Evolutionary conservation across 805 yeast species (phyloP).

Genomic region (Hanseniaspora singularis): DNA sequence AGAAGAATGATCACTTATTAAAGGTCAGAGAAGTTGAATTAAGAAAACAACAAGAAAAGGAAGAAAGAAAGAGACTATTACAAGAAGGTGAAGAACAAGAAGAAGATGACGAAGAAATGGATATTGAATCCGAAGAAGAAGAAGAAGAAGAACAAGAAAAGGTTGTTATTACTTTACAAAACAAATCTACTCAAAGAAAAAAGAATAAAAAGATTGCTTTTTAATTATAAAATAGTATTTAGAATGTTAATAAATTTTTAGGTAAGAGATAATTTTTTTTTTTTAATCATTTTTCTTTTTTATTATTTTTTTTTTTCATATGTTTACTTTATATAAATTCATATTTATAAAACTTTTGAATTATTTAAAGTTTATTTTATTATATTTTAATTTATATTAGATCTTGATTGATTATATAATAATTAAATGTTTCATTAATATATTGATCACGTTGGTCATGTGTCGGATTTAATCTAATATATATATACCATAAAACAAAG

Average conservation of each 20-base stretch:
- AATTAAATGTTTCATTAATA: too few relatives aligned
- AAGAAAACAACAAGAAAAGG: conserved; percentile 60
- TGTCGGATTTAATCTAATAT: too few relatives aligned
- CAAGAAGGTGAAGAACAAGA: conserved; percentile 34
- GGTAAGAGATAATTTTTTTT: too few relatives aligned
- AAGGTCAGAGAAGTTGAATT: conserved; percentile 89
- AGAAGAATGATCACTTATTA: conserved; percentile 75
- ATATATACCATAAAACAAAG: too few relatives aligned
- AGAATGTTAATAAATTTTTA: not conserved
- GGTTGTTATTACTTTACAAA: conserved; percentile 41
- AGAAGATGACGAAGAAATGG: conserved; percentile 33
- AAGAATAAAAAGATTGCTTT: conserved; percentile 35
- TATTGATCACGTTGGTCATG: too few relatives aligned
- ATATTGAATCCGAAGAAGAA: conserved; percentile 27
- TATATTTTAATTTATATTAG: too few relatives aligned
- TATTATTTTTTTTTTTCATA: too few relatives aligned
- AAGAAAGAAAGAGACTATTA: conserved; percentile 45
- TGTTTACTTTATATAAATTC: too few relatives aligned
- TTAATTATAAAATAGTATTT: conserved; percentile 14
- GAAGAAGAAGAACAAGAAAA: conserved; percentile 34
- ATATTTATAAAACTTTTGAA: too few relatives aligned
- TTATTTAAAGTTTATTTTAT: too few relatives aligned
- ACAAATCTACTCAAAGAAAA: conserved; percentile 29
- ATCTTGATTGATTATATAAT: too few relatives aligned
- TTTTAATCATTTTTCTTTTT: too few relatives aligned